A percentile compares a stretch with the other conserved stretches of the same genome.
Evolutionary conservation across 352 stramenopile genomes (phyloP).

Genomic region (Pythium monospermum): DNA sequence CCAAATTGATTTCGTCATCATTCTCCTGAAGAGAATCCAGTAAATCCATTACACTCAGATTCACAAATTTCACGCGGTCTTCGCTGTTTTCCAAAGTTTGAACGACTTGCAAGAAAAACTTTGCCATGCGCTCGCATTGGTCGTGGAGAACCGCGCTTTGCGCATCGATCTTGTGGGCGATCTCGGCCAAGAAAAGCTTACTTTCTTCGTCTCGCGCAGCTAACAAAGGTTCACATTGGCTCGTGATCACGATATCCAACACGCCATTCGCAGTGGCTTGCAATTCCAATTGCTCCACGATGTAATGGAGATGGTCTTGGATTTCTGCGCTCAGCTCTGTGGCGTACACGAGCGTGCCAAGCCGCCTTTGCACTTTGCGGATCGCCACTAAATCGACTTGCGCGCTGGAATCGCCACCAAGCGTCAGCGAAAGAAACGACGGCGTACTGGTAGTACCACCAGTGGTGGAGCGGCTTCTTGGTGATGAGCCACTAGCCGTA

Average conservation of each 20-base stretch:
- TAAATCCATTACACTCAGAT: conserved; percentile 68
- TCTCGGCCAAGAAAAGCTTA: conserved; percentile 48
- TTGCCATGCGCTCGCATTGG: conserved; percentile 48
- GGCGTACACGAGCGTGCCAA: conserved; percentile 66
- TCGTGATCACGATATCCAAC: conserved; percentile 54
- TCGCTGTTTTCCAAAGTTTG: conserved; percentile 52
- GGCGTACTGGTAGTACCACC: too few relatives aligned
- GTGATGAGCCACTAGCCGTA: too few relatives aligned
- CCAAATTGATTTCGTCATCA: conserved; percentile 45
- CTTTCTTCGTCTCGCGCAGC: conserved; percentile 41
- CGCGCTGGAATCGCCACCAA: background rate
- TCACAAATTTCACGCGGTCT: conserved; percentile 52
- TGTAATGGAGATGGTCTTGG: conserved; percentile 45
- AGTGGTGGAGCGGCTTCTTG: too few relatives aligned
- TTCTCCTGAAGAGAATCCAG: conserved; percentile 69
- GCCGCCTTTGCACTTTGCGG: conserved; percentile 67
- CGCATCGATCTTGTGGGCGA: conserved; percentile 40
- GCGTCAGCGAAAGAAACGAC: background rate
- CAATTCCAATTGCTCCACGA: conserved; percentile 47
- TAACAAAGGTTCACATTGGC: conserved; percentile 53
- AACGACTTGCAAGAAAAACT: conserved; percentile 56
- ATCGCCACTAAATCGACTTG: conserved; percentile 70
- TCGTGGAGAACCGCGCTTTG: conserved; percentile 57
- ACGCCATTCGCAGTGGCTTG: conserved; percentile 61
- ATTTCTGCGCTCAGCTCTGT: conserved; percentile 55